Percentiles rank a stretch among this genome's conserved stretches.
These are phyloP conservation scores for Calonectria pauciramosa DNA, from an alignment of 2,329 filamentous ascomycete genomes.

Conservation along the genomic window DNA sequence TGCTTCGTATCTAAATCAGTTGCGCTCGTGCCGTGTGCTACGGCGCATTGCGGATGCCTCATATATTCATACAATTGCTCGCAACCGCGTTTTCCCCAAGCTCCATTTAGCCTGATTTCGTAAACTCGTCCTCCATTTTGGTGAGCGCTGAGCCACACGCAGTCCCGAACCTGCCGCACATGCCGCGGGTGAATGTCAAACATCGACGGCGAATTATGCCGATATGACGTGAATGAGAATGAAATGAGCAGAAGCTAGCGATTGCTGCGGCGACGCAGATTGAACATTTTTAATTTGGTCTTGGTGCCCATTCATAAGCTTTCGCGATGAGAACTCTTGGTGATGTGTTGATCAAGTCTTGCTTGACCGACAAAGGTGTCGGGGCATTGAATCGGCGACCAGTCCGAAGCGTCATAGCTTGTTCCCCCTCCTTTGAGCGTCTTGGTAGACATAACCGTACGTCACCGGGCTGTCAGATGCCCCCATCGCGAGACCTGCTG, in stretches of 20 bases:
- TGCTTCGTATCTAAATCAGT: background rate
- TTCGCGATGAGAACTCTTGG: background rate
- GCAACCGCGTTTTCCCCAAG: background rate
- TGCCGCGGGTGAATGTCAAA: background rate
- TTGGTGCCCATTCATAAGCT: background rate
- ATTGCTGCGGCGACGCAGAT: background rate
- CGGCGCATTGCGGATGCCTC: background rate
- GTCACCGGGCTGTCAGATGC: slow-evolving; percentile 64
- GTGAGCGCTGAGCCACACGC: background rate
- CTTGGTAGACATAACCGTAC: slow-evolving; percentile 72
- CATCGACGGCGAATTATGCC: background rate
- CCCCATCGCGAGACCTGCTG: slow-evolving; percentile 51
- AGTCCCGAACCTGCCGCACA: background rate
- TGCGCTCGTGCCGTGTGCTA: background rate
- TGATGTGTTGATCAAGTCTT: background rate
- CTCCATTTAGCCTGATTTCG: slow-evolving; percentile 8
- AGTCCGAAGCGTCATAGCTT: slow-evolving; percentile 51
- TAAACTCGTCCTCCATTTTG: slow-evolving; percentile 10
- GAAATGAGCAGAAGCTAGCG: background rate
- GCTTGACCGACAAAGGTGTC: slow-evolving; percentile 5
- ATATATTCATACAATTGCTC: background rate
- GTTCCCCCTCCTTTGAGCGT: slow-evolving; percentile 50
- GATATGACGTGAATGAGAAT: background rate
- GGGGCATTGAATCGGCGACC: slow-evolving; percentile 7
- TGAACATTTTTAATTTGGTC: background rate